Base-by-base conservation (phyloP, 805 yeast genomes). In the Saturnispora saitoi region DNA sequence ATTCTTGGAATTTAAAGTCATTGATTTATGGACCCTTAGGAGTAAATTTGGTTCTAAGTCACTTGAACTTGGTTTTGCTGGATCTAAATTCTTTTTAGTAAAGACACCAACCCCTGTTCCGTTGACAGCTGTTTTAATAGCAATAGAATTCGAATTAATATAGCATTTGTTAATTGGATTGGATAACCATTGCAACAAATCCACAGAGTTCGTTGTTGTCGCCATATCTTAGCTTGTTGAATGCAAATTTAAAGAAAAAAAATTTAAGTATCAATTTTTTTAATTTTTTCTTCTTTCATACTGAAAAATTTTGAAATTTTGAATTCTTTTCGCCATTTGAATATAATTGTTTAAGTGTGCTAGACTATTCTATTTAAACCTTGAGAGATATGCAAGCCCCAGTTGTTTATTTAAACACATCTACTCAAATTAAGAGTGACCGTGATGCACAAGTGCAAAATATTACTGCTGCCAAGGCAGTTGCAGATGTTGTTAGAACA, bases 381-480 rank as follows among this genome's bases (percentile, higher is more conserved):
- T 34, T 20, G 17, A 20, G 22, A 19, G 52, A 15, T 42, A 82
- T 82, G 86, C 91, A 85, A 69, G 91, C 93, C 34, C 93, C 93
- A 42, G 91, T 84, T 43, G 87, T 84, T 55, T 81, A 81, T 58
- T 75, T 84, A 80, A 84, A 91, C 72, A 85, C 97, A 26, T 78
- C 86, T 45, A 85, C 90, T 53, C 95, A 88, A 64, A 82, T 99
- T 62, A 95, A 93, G 64, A 81, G 89, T 34, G 99, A 99, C 42
- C 88, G 98, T 58, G 89, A 89, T 66, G 99, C 99, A 2, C 99
- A 93, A 70, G 76, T 87, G 53, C 86, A 96, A 53, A 95, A 93
- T 64, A 91, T 93, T 70, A 88, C 97, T 4, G 99, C 99, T 4
- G 99, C 99, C n/a, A 93, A 93, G 64, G 96, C 99, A 2, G 98